phyloP scores from a whole-genome alignment of 2,329 filamentous ascomycete genomes.

The Rhinocladiella mackenziei region DNA sequence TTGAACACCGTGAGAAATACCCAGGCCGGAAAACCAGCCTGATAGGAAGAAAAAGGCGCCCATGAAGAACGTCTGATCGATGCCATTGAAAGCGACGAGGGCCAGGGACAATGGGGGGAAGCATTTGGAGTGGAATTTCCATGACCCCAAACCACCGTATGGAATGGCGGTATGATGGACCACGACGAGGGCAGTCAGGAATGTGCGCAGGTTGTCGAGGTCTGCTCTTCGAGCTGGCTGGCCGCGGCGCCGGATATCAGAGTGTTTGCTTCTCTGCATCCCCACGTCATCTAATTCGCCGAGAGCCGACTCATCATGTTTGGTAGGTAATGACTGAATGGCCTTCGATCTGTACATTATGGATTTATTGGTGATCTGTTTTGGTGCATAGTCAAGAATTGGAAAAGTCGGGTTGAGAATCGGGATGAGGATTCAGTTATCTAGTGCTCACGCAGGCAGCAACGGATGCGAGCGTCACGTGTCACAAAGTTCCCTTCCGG shows the following conservation, averaged over 20 bases:
- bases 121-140: not conserved
- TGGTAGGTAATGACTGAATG: no score
- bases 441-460: no score
- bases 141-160: not conserved
- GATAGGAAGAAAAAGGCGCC: not conserved
- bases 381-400: no score
- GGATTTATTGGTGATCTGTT: no score
- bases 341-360: no score
- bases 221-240: not conserved
- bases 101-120: not conserved
- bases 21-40: not conserved
- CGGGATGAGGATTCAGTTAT: no score
- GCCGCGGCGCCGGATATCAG: not conserved
- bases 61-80: not conserved
- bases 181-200: conserved; percentile 1
- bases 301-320: no score
- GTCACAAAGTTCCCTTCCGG: no score
- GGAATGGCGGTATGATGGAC: not conserved
- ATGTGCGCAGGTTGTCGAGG: not conserved
- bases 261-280: not conserved
- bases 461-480: no score
- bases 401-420: no score
- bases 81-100: not conserved
- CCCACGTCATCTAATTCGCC: not conserved
- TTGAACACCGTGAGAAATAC: not conserved